A percentile compares a stretch with the other conserved stretches of the same genome.
Evolutionary conservation across 2,329 filamentous ascomycete genomes (phyloP).

Genomic region (Botrytis fragariae): DNA sequence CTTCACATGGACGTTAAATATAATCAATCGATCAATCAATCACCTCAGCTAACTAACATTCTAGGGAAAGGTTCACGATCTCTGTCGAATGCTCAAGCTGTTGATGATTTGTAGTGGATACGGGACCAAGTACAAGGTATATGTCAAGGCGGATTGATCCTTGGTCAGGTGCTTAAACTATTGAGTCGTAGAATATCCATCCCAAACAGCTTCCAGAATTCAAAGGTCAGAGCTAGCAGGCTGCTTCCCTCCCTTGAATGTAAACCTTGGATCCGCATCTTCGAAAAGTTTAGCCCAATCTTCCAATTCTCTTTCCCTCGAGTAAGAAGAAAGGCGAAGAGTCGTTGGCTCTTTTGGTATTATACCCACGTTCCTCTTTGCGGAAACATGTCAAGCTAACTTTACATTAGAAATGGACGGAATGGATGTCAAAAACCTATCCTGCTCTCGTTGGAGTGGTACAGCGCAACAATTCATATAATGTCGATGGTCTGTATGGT

Average conservation of each 20-base stretch:
- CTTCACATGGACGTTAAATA: too few species aligned
- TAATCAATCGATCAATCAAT: too few species aligned
- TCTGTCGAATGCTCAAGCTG: too few species aligned
- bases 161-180: background rate
- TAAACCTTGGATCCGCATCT: slow-evolving; percentile 30
- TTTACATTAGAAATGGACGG: background rate
- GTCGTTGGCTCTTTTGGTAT: background rate
- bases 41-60: too few species aligned
- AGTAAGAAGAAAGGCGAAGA: background rate
- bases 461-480: background rate
- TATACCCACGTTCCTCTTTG: background rate
- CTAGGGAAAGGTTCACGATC: too few species aligned
- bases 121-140: too few species aligned
- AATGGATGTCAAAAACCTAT: background rate
- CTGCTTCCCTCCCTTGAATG: background rate
- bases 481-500: background rate
- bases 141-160: background rate
- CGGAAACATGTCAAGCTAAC: background rate
- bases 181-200: background rate
- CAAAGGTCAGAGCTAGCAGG: background rate
- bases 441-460: background rate
- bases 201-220: slow-evolving; percentile 12
- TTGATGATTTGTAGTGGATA: too few species aligned
- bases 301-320: slow-evolving; percentile 36
- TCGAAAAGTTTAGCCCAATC: slow-evolving; percentile 39